Evolutionary conservation across 345 rosid species (phyloP).

Genomic region (Melaleuca quinquenervia): DNA sequence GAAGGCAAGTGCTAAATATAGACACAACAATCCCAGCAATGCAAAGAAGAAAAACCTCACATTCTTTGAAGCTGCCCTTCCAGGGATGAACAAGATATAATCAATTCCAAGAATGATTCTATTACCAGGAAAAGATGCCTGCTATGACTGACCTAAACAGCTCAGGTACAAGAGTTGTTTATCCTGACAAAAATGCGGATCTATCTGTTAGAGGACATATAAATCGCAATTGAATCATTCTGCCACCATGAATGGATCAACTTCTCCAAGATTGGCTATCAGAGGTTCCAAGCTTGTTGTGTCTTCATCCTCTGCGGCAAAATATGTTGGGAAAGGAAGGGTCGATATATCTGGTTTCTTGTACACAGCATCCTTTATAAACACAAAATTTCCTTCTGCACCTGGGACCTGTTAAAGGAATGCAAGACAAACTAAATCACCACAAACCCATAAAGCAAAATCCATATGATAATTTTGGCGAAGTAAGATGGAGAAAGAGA

Average conservation of each 20-base stretch:
- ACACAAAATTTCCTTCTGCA: constrained; percentile 82
- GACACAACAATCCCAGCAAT: background rate
- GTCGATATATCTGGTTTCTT: constrained; percentile 60
- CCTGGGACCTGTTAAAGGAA: constrained; percentile 63
- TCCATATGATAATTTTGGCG: background rate
- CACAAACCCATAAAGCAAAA: background rate
- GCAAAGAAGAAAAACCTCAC: background rate
- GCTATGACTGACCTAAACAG: background rate
- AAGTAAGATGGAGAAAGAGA: background rate
- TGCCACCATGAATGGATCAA: constrained; percentile 79
- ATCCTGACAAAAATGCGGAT: background rate
- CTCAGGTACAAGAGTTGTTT: background rate
- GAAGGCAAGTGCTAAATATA: background rate
- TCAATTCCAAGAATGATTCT: background rate
- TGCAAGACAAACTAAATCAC: background rate
- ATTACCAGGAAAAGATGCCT: background rate
- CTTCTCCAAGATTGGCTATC: constrained; percentile 75
- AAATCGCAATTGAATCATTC: constrained; percentile 17
- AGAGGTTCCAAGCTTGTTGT: constrained; percentile 31
- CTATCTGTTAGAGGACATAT: background rate
- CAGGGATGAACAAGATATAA: background rate
- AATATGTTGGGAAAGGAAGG: constrained; percentile 90
- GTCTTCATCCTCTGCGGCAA: constrained; percentile 55
- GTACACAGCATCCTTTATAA: constrained; percentile 71
- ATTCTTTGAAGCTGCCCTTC: background rate